Evolutionary conservation across 805 yeast genomes (phyloP), one percentile per base, ranked within the genome.

Genomic region (Clavispora carvajalis): DNA sequence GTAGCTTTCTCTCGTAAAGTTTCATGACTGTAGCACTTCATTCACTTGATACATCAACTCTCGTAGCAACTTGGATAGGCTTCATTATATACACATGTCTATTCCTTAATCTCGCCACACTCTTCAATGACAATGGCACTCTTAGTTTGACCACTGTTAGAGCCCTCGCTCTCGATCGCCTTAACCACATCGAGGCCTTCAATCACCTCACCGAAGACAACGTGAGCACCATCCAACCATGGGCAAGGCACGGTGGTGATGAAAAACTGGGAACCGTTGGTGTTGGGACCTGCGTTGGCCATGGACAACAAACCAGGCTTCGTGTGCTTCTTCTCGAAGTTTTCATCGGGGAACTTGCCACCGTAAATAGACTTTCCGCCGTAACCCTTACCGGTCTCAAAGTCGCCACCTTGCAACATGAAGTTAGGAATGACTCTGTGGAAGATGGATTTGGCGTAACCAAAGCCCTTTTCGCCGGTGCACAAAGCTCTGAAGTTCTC

Each of bases 151-250:
- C 61, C 61, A 35, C 46, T 38, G 41, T 44, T 41, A 39, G 58
- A 46, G 23, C 61, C 61, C 38, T 45, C 45, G 15, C 53, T 45
- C 48, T 55, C 60, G 28, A 55, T 55, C 43, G 54, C 54, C 51
- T 52, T 45, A 28, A 55, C 59, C 10, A 53, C 56, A 26, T 55
- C 60, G 46, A 40, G 46, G 30, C 60, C 60, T 31, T 53, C 57
- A 18, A 47, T 48, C 22, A 55, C 60, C 46, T 55, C 60, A 33
- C 60, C 60, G 29, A 55, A 55, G 26, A 55, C 60, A 42, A 51
- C 53, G 47, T 55, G 60, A 34, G 49, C 53, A 23, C 60, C 60
- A 30, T 55, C 57, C 47, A 55, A 55, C 60, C 60, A 55, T 31
- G 57, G 57, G 42, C 59, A 55, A 28, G 51, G 48, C 23, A 47